Base-by-base conservation (phyloP, 805 yeast species). In the Yamadazyma phyllophila region DNA sequence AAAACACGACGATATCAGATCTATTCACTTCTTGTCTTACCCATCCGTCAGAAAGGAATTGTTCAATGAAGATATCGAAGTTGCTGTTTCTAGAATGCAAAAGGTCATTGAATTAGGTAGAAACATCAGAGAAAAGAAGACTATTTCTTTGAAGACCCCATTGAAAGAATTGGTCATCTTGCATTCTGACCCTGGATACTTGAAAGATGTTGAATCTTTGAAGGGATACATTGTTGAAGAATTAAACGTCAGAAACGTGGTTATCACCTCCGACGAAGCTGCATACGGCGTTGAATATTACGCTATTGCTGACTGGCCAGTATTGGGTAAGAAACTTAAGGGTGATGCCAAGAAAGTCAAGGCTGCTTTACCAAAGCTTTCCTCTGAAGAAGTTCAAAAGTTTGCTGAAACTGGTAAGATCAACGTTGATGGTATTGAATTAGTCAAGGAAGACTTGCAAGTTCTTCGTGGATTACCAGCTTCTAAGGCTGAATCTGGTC, bases 261-360 rank as follows among this genome's bases (percentile, higher is more conserved):
- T 88, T 58, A 84, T 94, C 58, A 90, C 97, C 15, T 77, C 87
- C 17, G 97, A 94, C 62, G 99, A 94, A 73, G 83, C 77, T 57
- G 83, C 85, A 62, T 92, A 91, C 63, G 94, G 91, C 59, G 98
- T 94, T 50, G 87, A 85, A 64, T 92, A 91, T 76, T 81, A 79
- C 53, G 97, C 92, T 36, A 95, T 88, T 66, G 99, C 99, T 40
- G 99, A 94, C 74, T 94, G 99, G 99, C 96, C 98, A 47, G 88
- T 90, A 15, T 78, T 94, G 56, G 99, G 99, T 73, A 94, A 92
- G 78, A 94, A 94, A 71, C 80, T 94, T 69, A 92, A 90, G 82
- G 83, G 84, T 64, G 98, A 91, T 59, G 95, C 88, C 50, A 89
- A 87, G 73, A 84, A 81, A 66, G 99, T 94, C 49, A 95, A 92